These are phyloP conservation scores for Quercus rubra DNA, from an alignment of 306 rosid genomes.

Conservation along the genomic window DNA sequence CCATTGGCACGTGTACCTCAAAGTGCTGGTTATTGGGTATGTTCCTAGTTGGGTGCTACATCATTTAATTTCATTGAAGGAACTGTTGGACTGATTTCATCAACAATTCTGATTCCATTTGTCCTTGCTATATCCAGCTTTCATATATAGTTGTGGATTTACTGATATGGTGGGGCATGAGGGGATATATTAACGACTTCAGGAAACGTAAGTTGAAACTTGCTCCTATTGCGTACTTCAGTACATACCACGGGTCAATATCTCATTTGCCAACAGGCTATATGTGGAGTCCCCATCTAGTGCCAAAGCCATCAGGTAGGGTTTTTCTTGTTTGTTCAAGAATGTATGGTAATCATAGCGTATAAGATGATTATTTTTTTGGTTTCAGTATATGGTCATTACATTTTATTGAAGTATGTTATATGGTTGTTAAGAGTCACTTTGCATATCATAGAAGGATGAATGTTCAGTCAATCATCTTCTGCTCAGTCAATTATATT, in stretches of 20 bases:
- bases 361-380: background rate
- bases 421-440: background rate
- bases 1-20: constrained; percentile 95
- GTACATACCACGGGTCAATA: constrained; percentile 87
- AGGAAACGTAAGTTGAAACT: constrained; percentile 83
- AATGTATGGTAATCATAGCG: background rate
- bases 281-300: constrained; percentile 97
- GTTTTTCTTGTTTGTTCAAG: background rate
- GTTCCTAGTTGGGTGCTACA: constrained; percentile 20
- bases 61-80: background rate
- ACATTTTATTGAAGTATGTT: background rate
- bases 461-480: background rate
- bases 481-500: background rate
- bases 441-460: background rate
- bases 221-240: constrained; percentile 93
- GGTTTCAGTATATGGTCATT: background rate
- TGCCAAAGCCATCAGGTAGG: constrained; percentile 90
- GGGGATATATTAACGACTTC: constrained; percentile 83
- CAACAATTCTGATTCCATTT: constrained; percentile 21
- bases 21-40: constrained; percentile 95
- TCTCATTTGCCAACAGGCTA: constrained; percentile 96
- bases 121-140: constrained; percentile 55
- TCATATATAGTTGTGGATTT: constrained; percentile 88
- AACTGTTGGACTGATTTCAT: constrained; percentile 20
- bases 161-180: constrained; percentile 93